These are phyloP conservation scores for Penicillium malachiteum DNA, from an alignment of 495 filamentous ascomycete species.

Conservation along the genomic window DNA sequence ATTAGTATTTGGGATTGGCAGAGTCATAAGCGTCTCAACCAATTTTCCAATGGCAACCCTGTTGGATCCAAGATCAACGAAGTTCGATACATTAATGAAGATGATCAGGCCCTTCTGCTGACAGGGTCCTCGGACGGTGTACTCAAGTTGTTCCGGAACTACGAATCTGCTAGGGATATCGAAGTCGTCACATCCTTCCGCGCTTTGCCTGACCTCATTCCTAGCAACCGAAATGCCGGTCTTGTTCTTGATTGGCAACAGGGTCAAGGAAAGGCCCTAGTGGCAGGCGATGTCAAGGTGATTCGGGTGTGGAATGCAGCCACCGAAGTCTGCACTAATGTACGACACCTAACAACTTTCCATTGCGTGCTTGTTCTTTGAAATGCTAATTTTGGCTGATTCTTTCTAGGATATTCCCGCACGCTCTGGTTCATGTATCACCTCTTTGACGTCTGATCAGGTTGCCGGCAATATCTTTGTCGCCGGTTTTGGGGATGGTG, in stretches of 20 bases:
- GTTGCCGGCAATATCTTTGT: constrained; percentile 95
- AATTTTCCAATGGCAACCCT: constrained; percentile 93
- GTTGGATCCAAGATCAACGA: constrained; percentile 89
- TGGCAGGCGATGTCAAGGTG: constrained; percentile 93
- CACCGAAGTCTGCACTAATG: constrained; percentile 83
- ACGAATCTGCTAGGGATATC: constrained; percentile 63
- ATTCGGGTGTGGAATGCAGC: constrained; percentile 95
- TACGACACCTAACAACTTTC: constrained; percentile 29
- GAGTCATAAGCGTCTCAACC: constrained; percentile 64
- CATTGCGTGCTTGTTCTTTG: background rate
- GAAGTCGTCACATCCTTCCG: constrained; percentile 92
- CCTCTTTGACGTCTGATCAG: constrained; percentile 92
- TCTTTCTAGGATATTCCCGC: constrained; percentile 78
- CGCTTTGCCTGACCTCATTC: constrained; percentile 86
- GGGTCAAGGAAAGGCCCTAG: constrained; percentile 88
- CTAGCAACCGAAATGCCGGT: constrained; percentile 88
- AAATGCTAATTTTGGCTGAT: constrained; percentile 1
- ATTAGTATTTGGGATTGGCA: constrained; percentile 92
- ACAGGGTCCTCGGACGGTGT: constrained; percentile 94
- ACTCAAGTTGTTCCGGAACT: constrained; percentile 89
- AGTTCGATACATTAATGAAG: constrained; percentile 95
- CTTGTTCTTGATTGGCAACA: constrained; percentile 99
- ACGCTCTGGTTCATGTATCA: constrained; percentile 92
- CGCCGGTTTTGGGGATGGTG: constrained; percentile 96
- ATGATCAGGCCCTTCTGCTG: constrained; percentile 92